Conservation (phyloP, 176 grass and related monocot species). For the Carex pumila region DNA sequence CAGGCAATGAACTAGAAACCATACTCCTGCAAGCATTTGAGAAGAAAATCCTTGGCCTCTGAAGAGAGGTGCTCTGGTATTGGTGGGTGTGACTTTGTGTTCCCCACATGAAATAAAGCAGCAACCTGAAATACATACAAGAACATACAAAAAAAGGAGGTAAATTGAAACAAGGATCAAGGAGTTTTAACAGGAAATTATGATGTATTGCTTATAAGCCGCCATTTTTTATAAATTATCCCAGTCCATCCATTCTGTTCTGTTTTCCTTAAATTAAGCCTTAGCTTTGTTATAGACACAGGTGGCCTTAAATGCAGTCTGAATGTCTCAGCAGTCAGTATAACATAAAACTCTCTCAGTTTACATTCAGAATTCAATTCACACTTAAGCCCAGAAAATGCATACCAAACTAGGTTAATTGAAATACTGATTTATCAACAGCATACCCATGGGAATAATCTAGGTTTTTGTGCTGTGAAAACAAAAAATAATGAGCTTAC, state of each 20-base stretch:
- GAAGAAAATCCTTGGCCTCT: conserved; percentile 92
- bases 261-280: background rate
- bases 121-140: conserved; percentile 55
- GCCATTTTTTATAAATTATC: background rate
- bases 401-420: background rate
- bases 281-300: background rate
- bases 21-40: conserved; percentile 99
- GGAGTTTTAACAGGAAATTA: background rate
- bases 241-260: background rate
- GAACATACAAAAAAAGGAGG: background rate
- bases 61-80: conserved; percentile 93
- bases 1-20: conserved; percentile 19
- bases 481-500: conserved; percentile 17
- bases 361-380: background rate
- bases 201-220: background rate
- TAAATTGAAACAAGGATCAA: background rate
- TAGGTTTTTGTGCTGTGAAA: background rate
- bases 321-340: background rate
- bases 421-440: background rate
- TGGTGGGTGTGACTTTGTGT: conserved; percentile 93
- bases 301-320: background rate
- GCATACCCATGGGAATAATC: background rate
- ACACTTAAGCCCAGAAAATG: background rate
- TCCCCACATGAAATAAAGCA: conserved; percentile 95
- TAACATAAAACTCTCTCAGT: background rate